These are phyloP conservation scores for Trypanosoma avium DNA, from an alignment of 208 protist species.

Conservation along the genomic window DNA sequence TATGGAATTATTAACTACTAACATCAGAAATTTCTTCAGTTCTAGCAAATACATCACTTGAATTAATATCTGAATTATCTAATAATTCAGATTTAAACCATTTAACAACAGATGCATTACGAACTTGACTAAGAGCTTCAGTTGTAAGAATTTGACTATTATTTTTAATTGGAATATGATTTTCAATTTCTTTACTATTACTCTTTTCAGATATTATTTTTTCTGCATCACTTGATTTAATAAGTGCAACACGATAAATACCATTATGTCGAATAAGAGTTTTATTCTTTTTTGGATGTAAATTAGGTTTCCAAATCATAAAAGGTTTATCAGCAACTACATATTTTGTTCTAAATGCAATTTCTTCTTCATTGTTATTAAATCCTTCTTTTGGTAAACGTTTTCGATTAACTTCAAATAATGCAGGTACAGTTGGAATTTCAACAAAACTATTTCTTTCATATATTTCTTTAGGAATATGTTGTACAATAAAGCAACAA, in stretches of 20 bases:
- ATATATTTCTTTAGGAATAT: slow-evolving; percentile 23
- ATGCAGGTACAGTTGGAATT: slow-evolving; percentile 15
- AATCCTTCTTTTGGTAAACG: slow-evolving; percentile 20
- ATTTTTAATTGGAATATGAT: neutral
- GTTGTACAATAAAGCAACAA: slow-evolving; percentile 10
- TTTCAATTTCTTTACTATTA: neutral
- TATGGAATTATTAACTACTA: slow-evolving; percentile 7
- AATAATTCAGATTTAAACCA: neutral
- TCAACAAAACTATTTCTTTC: slow-evolving; percentile 20
- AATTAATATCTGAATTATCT: neutral
- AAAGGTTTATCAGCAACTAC: slow-evolving; percentile 15
- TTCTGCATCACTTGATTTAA: slow-evolving; percentile 15
- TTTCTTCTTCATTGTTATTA: neutral
- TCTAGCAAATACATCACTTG: neutral
- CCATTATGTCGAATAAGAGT: slow-evolving; percentile 30
- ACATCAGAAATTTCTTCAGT: slow-evolving; percentile 7
- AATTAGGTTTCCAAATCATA: slow-evolving; percentile 13
- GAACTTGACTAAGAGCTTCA: neutral
- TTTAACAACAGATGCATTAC: neutral
- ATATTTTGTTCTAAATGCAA: slow-evolving; percentile 6
- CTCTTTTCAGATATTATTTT: neutral
- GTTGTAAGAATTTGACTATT: neutral
- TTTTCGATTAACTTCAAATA: slow-evolving; percentile 22
- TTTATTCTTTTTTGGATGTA: neutral
- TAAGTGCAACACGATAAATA: slow-evolving; percentile 37